Evolutionary conservation across 805 yeast genomes (phyloP).

Genomic region (Starmerella apicola): DNA sequence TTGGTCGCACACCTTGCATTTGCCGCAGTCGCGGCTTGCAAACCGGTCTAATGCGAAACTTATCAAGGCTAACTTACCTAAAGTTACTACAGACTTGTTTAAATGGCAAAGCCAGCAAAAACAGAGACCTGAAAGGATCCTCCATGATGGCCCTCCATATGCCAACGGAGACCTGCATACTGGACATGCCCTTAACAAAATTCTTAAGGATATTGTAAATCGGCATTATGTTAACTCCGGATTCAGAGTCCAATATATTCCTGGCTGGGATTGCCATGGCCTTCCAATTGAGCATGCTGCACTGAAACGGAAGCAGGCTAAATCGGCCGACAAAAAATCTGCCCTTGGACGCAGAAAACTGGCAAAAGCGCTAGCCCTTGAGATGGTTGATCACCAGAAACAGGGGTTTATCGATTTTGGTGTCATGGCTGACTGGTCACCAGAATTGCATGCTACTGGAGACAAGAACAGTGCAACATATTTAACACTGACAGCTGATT

Average conservation of each 20-base stretch:
- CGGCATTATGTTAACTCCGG: slow-evolving; percentile 57
- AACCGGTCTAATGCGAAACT: slow-evolving; percentile 39
- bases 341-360: slow-evolving; percentile 42
- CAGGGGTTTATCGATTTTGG: slow-evolving; percentile 55
- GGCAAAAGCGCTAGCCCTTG: slow-evolving; percentile 58
- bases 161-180: slow-evolving; percentile 91
- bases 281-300: slow-evolving; percentile 91
- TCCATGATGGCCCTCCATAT: slow-evolving; percentile 98
- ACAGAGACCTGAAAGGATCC: slow-evolving; percentile 35
- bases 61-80: slow-evolving; percentile 36
- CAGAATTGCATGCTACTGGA: no score
- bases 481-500: slow-evolving; percentile 55
- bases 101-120: slow-evolving; percentile 39
- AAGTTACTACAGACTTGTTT: slow-evolving; percentile 50
- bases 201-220: slow-evolving; percentile 72
- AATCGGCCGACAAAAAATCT: slow-evolving; percentile 25
- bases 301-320: slow-evolving; percentile 31
- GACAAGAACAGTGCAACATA: slow-evolving; percentile 37
- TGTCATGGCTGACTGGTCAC: slow-evolving; percentile 80
- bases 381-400: slow-evolving; percentile 52
- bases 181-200: slow-evolving; percentile 85
- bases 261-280: slow-evolving; percentile 99
- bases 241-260: slow-evolving; percentile 54
- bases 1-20: slow-evolving; percentile 41
- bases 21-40: slow-evolving; percentile 64